Base-by-base conservation (phyloP, 2,329 filamentous ascomycete species). In the Ceratocystis papillata region DNA sequence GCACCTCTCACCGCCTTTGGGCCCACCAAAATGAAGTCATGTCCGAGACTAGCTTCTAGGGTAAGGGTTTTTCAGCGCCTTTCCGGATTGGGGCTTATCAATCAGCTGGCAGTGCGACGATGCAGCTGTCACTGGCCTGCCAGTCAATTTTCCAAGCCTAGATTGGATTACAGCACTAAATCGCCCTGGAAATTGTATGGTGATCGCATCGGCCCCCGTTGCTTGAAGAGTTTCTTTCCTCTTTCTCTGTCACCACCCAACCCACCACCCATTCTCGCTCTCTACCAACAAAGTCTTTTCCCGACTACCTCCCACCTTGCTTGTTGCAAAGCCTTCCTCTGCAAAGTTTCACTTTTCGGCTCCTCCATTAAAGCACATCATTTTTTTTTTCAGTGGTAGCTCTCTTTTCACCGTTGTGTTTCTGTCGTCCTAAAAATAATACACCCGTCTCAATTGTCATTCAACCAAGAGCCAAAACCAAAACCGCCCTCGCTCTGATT, bases 141-240 rank as follows among this genome's bases (percentile, higher is more conserved):
- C 46, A 57, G 65, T 12, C 48, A 53, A 66, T 22, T n/a, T 41
- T 44, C 45, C 45, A 20, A 45, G 41, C 48, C 48, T 20, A 50
- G 48, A 59, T 48, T 55, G 48, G 48, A 46, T 59, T 55, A 53
- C 60, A 63, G 65, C 48, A 53, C 22, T 48, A 41, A 41, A 55
- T 45, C 53, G n/a, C 33, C 65, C 25, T 67, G 62, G 64, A 46
- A 67, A 60, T 65, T 67, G 63, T 61, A 62, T 63, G 64, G 66
- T 61, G 63, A 65, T 67, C 66, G 66, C 66, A 65, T 67, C 66
- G 66, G 63, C 66, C 63, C 66, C 66, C 64, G 57, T 67, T 41
- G 37, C 37, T 44, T 63, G 41, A 64, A 65, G 64, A 65, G 64
- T 60, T 53, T 64, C 60, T 45, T 64, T 37, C 65, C 62, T 64